Evolutionary conservation across 2,329 filamentous ascomycete species (phyloP).

Genomic region (Colletotrichum tanaceti): DNA sequence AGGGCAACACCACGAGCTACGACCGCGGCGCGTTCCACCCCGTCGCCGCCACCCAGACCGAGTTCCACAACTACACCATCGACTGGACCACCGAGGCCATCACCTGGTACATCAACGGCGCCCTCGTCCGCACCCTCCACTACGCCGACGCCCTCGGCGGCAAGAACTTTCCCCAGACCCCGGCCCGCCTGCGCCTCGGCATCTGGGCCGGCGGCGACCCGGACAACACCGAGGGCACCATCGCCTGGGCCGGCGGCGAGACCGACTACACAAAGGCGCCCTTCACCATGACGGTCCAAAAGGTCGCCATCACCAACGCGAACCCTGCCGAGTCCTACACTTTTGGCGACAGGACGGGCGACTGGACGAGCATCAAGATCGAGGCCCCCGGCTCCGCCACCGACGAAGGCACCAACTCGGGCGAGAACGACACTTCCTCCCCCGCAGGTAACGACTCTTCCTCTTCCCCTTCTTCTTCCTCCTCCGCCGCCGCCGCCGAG

Average conservation of each 20-base stretch:
- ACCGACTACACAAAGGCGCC: slow-evolving; percentile 55
- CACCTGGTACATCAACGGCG: slow-evolving; percentile 68
- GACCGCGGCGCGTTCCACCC: slow-evolving; percentile 70
- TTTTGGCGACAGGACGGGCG: slow-evolving; percentile 45
- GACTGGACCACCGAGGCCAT: slow-evolving; percentile 66
- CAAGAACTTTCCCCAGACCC: slow-evolving; percentile 68
- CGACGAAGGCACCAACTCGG: slow-evolving; percentile 33
- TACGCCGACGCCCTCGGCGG: slow-evolving; percentile 61
- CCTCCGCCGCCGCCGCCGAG: slow-evolving; percentile 1
- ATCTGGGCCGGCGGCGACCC: slow-evolving; percentile 56
- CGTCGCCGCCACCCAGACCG: slow-evolving; percentile 53
- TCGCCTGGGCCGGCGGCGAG: slow-evolving; percentile 64
- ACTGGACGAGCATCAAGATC: slow-evolving; percentile 44
- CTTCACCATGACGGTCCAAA: slow-evolving; percentile 68
- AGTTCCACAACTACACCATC: slow-evolving; percentile 66
- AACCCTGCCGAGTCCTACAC: slow-evolving; percentile 50
- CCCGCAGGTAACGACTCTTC: slow-evolving; percentile 19
- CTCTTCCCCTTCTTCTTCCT: not conserved
- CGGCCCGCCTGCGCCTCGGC: slow-evolving; percentile 63
- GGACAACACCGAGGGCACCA: slow-evolving; percentile 54
- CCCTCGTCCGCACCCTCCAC: slow-evolving; percentile 60
- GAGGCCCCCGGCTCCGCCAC: slow-evolving; percentile 12
- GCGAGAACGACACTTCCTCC: slow-evolving; percentile 35
- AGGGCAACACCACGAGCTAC: slow-evolving; percentile 74
- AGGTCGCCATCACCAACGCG: slow-evolving; percentile 57